A percentile compares a stretch with the other conserved stretches of the same genome.
These are phyloP conservation scores for Vicia sativa DNA, from an alignment of 306 rosid genomes.

Conservation along the genomic window DNA sequence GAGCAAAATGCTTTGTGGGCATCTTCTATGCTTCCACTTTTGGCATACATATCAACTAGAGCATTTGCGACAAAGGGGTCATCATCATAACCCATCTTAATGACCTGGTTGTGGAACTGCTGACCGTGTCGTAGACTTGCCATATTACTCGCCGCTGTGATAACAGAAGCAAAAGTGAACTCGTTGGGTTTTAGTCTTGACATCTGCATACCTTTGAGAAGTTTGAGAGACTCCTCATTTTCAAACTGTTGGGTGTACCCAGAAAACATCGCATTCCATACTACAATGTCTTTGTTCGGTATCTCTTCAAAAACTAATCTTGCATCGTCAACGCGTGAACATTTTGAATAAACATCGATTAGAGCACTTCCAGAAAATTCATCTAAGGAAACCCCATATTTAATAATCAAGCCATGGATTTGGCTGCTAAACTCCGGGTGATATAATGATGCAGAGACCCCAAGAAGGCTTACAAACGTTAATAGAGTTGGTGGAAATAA, in stretches of 20 bases:
- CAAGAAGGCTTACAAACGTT: constrained; percentile 86
- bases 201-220: constrained; percentile 56
- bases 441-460: constrained; percentile 65
- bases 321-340: constrained; percentile 67
- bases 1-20: constrained; percentile 59
- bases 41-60: constrained; percentile 86
- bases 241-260: constrained; percentile 63
- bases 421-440: constrained; percentile 68
- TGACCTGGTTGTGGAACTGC: constrained; percentile 83
- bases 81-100: constrained; percentile 66
- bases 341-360: constrained; percentile 84
- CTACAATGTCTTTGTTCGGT: constrained; percentile 70
- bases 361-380: constrained; percentile 80
- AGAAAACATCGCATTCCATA: constrained; percentile 86
- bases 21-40: constrained; percentile 78
- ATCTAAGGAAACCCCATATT: constrained; percentile 70
- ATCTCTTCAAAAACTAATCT: constrained; percentile 72
- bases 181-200: constrained; percentile 72
- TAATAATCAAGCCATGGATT: constrained; percentile 68
- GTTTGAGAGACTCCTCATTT: constrained; percentile 75
- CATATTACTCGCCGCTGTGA: constrained; percentile 68
- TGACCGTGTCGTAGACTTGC: constrained; percentile 77
- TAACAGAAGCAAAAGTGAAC: constrained; percentile 74
- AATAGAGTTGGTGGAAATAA: constrained; percentile 59
- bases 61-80: constrained; percentile 76